Percentiles rank a stretch among this genome's conserved stretches.
Evolutionary conservation across 768 basidiomycete genomes (phyloP).

Genomic region (Auriculariales sp.): DNA sequence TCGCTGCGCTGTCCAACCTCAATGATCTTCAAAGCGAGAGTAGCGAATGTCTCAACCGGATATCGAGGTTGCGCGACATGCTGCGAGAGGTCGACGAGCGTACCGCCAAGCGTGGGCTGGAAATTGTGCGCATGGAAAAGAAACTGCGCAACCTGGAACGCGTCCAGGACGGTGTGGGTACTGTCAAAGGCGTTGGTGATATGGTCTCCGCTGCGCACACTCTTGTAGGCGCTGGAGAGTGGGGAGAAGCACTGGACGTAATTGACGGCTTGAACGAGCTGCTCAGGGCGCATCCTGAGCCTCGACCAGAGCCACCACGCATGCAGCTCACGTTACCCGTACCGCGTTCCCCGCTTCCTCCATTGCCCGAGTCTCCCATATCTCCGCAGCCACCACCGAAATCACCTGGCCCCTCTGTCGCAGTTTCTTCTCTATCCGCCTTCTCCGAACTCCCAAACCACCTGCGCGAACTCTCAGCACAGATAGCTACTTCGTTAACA

Average conservation of each 20-base stretch:
- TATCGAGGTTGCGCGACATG: slow-evolving; percentile 53
- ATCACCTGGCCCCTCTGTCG: slow-evolving; percentile 21
- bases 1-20: slow-evolving; percentile 87
- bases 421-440: slow-evolving; percentile 54
- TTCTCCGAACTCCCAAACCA: slow-evolving; percentile 65
- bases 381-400: slow-evolving; percentile 11
- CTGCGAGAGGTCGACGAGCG: slow-evolving; percentile 64
- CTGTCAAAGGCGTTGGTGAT: slow-evolving; percentile 60
- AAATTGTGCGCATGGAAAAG: slow-evolving; percentile 51
- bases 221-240: slow-evolving; percentile 75
- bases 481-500: slow-evolving; percentile 65
- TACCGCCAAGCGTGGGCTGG: slow-evolving; percentile 65
- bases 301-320: slow-evolving; percentile 8
- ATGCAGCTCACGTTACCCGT: slow-evolving; percentile 5
- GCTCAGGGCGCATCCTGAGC: slow-evolving; percentile 23
- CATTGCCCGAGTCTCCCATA: slow-evolving; percentile 15
- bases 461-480: slow-evolving; percentile 51
- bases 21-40: slow-evolving; percentile 88
- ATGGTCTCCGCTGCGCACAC: slow-evolving; percentile 56
- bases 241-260: slow-evolving; percentile 69
- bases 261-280: slow-evolving; percentile 52
- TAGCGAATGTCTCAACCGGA: slow-evolving; percentile 61
- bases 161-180: slow-evolving; percentile 46
- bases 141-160: slow-evolving; percentile 44
- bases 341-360: slow-evolving; percentile 6